phyloP scores from a whole-genome alignment of 192 early-diverging fungal genomes.

The Backusella morwellensis region DNA sequence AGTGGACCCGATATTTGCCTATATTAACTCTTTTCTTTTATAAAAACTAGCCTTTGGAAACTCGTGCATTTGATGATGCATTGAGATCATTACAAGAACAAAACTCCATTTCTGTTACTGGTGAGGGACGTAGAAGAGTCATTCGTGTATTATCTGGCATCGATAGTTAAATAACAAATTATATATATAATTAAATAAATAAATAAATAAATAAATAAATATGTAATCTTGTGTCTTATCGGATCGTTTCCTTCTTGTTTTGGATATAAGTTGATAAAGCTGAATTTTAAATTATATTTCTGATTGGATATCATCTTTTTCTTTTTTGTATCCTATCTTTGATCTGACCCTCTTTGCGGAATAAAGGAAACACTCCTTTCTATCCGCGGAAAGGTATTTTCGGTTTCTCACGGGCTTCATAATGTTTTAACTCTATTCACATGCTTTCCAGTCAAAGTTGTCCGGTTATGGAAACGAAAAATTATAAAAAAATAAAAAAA shows the following conservation, averaged over 20 bases:
- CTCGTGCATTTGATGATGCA: slow-evolving; percentile 55
- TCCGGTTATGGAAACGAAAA: neutral
- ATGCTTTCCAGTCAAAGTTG: neutral
- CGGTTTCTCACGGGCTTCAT: neutral
- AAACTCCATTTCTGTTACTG: slow-evolving; percentile 39
- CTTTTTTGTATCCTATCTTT: neutral
- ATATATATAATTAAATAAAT: slow-evolving; percentile 4
- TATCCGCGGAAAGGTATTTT: neutral
- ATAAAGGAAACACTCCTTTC: neutral
- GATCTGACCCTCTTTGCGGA: neutral
- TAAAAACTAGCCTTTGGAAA: slow-evolving; percentile 39
- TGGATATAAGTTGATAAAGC: neutral
- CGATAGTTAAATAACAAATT: neutral
- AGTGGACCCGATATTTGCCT: neutral
- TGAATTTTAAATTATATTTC: neutral
- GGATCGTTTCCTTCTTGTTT: neutral
- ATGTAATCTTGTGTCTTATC: neutral
- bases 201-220: neutral
- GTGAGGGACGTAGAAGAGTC: slow-evolving; percentile 36
- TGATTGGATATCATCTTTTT: neutral
- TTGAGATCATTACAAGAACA: slow-evolving; percentile 54
- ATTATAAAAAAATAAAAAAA: neutral
- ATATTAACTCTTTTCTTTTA: neutral
- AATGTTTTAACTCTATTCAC: neutral
- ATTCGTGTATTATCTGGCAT: slow-evolving; percentile 22